These are phyloP conservation scores for Emmonsia crescens DNA, from an alignment of 2,329 filamentous ascomycete genomes.

Conservation along the genomic window DNA sequence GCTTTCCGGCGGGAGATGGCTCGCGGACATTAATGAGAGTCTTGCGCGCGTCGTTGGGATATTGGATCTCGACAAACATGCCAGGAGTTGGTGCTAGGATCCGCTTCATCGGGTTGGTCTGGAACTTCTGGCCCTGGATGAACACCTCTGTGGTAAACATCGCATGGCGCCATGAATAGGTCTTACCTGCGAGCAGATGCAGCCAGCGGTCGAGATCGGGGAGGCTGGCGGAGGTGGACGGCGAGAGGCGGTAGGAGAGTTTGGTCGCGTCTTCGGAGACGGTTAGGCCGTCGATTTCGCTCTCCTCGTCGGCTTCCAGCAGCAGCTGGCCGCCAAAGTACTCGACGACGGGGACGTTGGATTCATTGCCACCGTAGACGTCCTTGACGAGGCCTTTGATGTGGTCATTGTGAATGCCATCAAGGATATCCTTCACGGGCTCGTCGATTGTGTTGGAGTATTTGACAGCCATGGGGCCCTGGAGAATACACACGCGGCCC, in stretches of 20 bases:
- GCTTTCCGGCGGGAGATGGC: slow-evolving; percentile 72
- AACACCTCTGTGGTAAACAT: slow-evolving; percentile 89
- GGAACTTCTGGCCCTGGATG: slow-evolving; percentile 91
- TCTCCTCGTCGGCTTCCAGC: slow-evolving; percentile 57
- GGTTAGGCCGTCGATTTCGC: slow-evolving; percentile 76
- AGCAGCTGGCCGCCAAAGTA: slow-evolving; percentile 85
- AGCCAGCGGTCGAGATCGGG: slow-evolving; percentile 78
- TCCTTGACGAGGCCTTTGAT: slow-evolving; percentile 71
- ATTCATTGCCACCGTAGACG: slow-evolving; percentile 63
- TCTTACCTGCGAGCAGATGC: slow-evolving; percentile 71
- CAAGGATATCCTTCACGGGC: slow-evolving; percentile 88
- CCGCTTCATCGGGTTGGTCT: slow-evolving; percentile 88
- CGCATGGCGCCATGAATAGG: slow-evolving; percentile 87
- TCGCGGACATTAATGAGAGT: slow-evolving; percentile 82
- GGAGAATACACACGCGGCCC: slow-evolving; percentile 87
- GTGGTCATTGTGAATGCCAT: slow-evolving; percentile 79
- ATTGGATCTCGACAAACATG: slow-evolving; percentile 74
- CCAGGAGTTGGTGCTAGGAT: slow-evolving; percentile 81
- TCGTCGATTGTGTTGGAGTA: slow-evolving; percentile 86
- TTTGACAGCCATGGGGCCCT: slow-evolving; percentile 84
- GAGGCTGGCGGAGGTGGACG: slow-evolving; percentile 59
- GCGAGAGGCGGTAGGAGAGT: slow-evolving; percentile 72
- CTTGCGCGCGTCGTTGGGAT: slow-evolving; percentile 71
- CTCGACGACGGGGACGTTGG: slow-evolving; percentile 71
- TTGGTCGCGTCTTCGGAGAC: slow-evolving; percentile 70